phyloP scores from a whole-genome alignment of 306 rosid species.

The Vachellia collinsii region DNA sequence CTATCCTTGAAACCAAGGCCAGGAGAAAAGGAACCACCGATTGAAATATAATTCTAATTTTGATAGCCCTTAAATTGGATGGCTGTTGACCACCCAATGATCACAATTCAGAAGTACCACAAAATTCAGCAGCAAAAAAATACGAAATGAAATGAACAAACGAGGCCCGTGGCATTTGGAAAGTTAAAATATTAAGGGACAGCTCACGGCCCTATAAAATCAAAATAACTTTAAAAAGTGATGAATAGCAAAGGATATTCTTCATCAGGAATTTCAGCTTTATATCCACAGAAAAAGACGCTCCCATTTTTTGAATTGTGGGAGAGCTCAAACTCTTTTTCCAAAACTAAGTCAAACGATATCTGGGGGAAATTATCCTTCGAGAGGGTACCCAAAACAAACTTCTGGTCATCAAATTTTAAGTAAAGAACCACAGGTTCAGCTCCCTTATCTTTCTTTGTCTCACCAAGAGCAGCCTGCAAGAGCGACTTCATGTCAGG shows the following conservation, averaged over 20 bases:
- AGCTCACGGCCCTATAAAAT: too few relatives aligned
- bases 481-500: not conserved
- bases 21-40: not conserved
- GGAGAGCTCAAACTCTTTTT: constrained; percentile 82
- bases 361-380: constrained; percentile 72
- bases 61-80: not conserved
- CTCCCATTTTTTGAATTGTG: constrained; percentile 74
- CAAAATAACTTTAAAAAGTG: not conserved
- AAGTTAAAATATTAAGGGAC: not conserved
- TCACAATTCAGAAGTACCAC: not conserved
- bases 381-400: constrained; percentile 73
- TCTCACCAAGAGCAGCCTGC: constrained; percentile 83
- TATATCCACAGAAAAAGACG: constrained; percentile 75
- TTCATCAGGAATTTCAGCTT: constrained; percentile 41
- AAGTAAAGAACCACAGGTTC: constrained; percentile 53
- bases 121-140: not conserved
- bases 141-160: not conserved
- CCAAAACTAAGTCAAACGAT: constrained; percentile 72
- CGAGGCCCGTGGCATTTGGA: not conserved
- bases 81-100: not conserved
- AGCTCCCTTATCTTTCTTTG: constrained; percentile 58
- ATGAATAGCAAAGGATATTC: constrained; percentile 65
- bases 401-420: constrained; percentile 62
- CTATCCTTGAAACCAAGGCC: not conserved
- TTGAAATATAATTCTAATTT: not conserved